Evolutionary conservation across 2,329 filamentous ascomycete species (phyloP).

Genomic region (Mycogone perniciosa): DNA sequence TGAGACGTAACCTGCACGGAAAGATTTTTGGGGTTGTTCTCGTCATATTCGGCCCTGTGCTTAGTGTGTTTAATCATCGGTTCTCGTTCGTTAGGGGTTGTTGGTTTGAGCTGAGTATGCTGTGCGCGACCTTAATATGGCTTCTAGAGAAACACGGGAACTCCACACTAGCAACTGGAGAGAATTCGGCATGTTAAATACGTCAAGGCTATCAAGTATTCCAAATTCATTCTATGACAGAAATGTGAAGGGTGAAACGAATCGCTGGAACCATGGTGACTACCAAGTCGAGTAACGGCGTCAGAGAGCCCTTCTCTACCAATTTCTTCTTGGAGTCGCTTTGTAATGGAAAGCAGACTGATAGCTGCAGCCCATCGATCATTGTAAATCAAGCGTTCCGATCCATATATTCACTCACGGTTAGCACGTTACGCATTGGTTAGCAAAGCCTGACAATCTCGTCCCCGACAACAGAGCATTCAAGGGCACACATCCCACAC

Average conservation of each 20-base stretch:
- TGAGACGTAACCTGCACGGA: too few relatives aligned
- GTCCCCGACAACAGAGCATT: background rate
- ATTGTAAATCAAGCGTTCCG: slow-evolving; percentile 36
- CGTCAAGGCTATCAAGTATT: background rate
- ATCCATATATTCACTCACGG: background rate
- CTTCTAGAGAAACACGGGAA: too few relatives aligned
- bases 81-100: too few relatives aligned
- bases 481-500: slow-evolving; percentile 14
- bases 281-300: slow-evolving; percentile 33
- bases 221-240: background rate
- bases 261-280: slow-evolving; percentile 45
- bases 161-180: too few relatives aligned
- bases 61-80: too few relatives aligned
- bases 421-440: background rate
- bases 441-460: background rate
- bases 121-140: too few relatives aligned
- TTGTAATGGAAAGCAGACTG: slow-evolving; percentile 49
- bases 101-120: too few relatives aligned
- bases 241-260: slow-evolving; percentile 60
- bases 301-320: slow-evolving; percentile 53
- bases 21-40: too few relatives aligned
- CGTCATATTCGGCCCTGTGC: too few relatives aligned
- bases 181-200: background rate
- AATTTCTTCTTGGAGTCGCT: slow-evolving; percentile 50
- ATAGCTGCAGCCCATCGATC: slow-evolving; percentile 48